A percentile compares a stretch with the other conserved stretches of the same genome.
Conservation (phyloP, 2,329 filamentous ascomycete genomes). For the Botrytis cinerea region DNA sequence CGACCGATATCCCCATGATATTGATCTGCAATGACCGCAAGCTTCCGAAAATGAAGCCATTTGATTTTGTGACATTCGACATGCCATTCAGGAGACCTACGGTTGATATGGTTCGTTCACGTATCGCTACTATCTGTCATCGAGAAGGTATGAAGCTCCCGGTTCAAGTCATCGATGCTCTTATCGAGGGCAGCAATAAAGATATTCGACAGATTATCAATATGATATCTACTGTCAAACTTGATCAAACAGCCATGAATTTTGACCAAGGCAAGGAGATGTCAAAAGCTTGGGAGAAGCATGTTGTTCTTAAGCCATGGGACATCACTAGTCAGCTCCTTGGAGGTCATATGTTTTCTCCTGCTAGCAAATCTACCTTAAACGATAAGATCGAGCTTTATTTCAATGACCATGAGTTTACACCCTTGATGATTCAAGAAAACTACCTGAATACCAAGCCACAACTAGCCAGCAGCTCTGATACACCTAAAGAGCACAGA, state of each 20-base stretch:
- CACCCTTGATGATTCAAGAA: conserved; percentile 95
- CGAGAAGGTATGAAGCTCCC: conserved; percentile 88
- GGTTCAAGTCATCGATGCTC: conserved; percentile 78
- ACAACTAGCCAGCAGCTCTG: conserved; percentile 45
- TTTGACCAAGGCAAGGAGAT: conserved; percentile 88
- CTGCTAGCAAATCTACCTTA: conserved; percentile 78
- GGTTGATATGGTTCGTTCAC: conserved; percentile 84
- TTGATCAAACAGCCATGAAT: conserved; percentile 78
- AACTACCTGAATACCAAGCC: conserved; percentile 91
- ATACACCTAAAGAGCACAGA: conserved; percentile 66
- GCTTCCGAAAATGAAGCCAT: conserved; percentile 97
- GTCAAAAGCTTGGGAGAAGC: conserved; percentile 98
- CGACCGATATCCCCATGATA: conserved; percentile 91
- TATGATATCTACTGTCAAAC: conserved; percentile 92
- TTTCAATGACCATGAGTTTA: conserved; percentile 99
- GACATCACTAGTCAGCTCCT: conserved; percentile 95
- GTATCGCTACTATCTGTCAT: conserved; percentile 93
- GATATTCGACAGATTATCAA: conserved; percentile 99
- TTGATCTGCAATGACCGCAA: conserved; percentile 96
- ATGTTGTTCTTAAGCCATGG: conserved; percentile 95
- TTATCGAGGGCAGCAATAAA: conserved; percentile 93
- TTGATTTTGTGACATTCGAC: conserved; percentile 83
- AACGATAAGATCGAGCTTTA: conserved; percentile 99
- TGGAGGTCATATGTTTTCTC: conserved; percentile 80
- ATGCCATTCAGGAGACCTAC: conserved; percentile 87